Evolutionary conservation across 2,329 filamentous ascomycete genomes (phyloP).

Genomic region (Fusarium praegraminearum): DNA sequence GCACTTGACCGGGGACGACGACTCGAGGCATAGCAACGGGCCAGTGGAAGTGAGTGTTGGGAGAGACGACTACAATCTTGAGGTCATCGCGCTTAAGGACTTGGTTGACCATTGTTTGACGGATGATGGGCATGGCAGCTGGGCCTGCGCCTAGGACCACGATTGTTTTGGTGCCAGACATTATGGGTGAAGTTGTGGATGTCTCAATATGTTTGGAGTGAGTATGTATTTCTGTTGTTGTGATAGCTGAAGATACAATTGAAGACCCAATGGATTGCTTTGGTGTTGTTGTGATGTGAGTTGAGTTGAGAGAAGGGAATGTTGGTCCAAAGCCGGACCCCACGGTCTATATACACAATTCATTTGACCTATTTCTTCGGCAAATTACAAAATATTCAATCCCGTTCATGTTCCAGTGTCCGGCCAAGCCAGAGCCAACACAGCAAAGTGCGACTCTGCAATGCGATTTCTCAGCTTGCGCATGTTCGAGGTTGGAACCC

Average conservation of each 20-base stretch:
- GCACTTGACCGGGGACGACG: slow-evolving; percentile 60
- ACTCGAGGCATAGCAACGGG: slow-evolving; percentile 61
- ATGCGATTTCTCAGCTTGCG: slow-evolving; percentile 1
- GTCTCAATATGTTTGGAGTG: neutral
- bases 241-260: neutral
- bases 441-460: neutral
- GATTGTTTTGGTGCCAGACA: slow-evolving; percentile 54
- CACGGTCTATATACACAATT: slow-evolving; percentile 21
- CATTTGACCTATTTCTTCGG: slow-evolving; percentile 6
- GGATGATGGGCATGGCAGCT: slow-evolving; percentile 61
- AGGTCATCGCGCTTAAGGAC: slow-evolving; percentile 56
- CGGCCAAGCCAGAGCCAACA: neutral
- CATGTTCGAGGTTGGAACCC: neutral
- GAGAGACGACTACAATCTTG: slow-evolving; percentile 61
- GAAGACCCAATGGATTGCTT: neutral
- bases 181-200: slow-evolving; percentile 3
- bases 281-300: slow-evolving; percentile 1
- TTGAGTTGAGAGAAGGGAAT: slow-evolving; percentile 1
- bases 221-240: neutral
- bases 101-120: slow-evolving; percentile 62
- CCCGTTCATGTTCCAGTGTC: neutral
- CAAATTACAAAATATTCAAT: slow-evolving; percentile 12
- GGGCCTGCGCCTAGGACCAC: slow-evolving; percentile 64
- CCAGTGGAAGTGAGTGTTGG: slow-evolving; percentile 64
- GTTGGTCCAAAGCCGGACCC: neutral